Evolutionary conservation across 768 basidiomycete genomes (phyloP).

Genomic region (Piloderma croceum): DNA sequence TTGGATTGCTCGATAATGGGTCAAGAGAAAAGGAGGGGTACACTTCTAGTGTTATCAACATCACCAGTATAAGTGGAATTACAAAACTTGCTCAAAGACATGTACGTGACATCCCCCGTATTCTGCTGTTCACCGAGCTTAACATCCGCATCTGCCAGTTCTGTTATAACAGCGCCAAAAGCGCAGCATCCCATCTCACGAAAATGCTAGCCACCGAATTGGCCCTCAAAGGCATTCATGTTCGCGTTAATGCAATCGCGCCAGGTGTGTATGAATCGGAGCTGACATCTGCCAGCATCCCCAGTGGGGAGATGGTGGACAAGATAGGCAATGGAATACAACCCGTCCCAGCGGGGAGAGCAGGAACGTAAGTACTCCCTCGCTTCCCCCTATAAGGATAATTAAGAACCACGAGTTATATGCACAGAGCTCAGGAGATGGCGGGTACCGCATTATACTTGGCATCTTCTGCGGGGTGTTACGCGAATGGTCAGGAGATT

Average conservation of each 20-base stretch:
- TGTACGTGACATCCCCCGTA: slow-evolving; percentile 37
- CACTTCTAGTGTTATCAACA: slow-evolving; percentile 67
- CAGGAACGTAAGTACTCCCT: slow-evolving; percentile 72
- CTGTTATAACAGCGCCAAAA: slow-evolving; percentile 77
- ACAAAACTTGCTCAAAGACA: slow-evolving; percentile 71
- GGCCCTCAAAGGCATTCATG: slow-evolving; percentile 57
- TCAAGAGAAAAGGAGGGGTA: slow-evolving; percentile 52
- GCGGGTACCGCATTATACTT: slow-evolving; percentile 76
- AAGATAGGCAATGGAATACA: slow-evolving; percentile 52
- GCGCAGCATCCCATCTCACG: slow-evolving; percentile 71
- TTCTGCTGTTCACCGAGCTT: background rate
- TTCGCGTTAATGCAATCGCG: slow-evolving; percentile 50
- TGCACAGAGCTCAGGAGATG: slow-evolving; percentile 59
- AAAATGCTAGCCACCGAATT: slow-evolving; percentile 73
- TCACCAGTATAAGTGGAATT: slow-evolving; percentile 71
- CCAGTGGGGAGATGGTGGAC: slow-evolving; percentile 43
- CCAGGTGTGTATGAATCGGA: slow-evolving; percentile 75
- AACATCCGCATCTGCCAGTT: slow-evolving; percentile 41
- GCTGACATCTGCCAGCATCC: slow-evolving; percentile 57
- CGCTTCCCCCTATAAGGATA: no score
- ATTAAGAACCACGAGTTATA: background rate
- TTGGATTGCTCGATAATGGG: slow-evolving; percentile 70
- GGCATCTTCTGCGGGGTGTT: slow-evolving; percentile 65
- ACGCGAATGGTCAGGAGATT: slow-evolving; percentile 75
- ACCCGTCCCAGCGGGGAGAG: slow-evolving; percentile 55